phyloP scores from a whole-genome alignment of 2,329 filamentous ascomycete species.

The Bipolaris victoriae region DNA sequence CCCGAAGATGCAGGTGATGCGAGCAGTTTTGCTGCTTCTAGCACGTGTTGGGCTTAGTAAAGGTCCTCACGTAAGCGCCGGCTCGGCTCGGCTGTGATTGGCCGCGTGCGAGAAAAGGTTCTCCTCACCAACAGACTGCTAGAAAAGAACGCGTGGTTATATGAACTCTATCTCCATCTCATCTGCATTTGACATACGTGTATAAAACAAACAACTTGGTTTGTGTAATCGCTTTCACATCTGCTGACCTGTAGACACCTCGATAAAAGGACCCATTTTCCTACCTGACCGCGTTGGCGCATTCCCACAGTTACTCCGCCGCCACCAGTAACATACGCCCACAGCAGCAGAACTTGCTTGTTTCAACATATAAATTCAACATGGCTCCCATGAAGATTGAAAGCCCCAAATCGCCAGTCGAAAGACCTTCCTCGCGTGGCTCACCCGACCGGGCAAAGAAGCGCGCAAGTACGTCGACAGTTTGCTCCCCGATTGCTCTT shows the following conservation, averaged over 20 bases:
- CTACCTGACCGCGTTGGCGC: not conserved
- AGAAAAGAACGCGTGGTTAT: constrained; percentile 11
- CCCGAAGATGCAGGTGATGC: not conserved
- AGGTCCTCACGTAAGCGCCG: constrained; percentile 13
- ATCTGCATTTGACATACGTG: constrained; percentile 2
- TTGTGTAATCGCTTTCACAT: constrained; percentile 5
- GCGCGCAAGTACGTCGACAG: constrained; percentile 45
- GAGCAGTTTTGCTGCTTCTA: not conserved
- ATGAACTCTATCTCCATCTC: constrained; percentile 1
- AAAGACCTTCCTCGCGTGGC: constrained; percentile 38
- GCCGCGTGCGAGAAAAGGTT: constrained; percentile 3
- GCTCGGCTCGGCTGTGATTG: constrained; percentile 8
- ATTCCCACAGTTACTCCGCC: not conserved
- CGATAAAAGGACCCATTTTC: not conserved
- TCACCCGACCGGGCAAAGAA: constrained; percentile 46
- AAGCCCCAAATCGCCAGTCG: constrained; percentile 16
- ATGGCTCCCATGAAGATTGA: constrained; percentile 35
- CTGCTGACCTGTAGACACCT: constrained; percentile 6
- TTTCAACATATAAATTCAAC: constrained; percentile 3
- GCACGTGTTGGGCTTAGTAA: not conserved
- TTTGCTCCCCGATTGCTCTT: constrained; percentile 1
- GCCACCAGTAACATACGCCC: not conserved
- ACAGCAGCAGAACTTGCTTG: not conserved
- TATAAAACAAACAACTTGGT: not conserved
- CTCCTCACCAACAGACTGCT: constrained; percentile 3